phyloP scores from a whole-genome alignment of 83 land plant genomes.

The Picea abies region DNA sequence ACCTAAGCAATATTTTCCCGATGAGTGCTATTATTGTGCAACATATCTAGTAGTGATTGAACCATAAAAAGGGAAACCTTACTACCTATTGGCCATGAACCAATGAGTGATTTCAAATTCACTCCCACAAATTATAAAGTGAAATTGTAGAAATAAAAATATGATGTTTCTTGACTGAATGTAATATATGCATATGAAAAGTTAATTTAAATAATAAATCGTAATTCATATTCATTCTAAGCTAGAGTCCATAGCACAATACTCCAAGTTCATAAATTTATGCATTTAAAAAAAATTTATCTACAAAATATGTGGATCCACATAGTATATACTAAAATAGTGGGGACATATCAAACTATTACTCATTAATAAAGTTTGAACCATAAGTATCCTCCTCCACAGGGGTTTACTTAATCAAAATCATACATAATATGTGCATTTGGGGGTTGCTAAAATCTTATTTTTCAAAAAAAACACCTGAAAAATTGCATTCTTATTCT shows the following conservation, averaged over 20 bases:
- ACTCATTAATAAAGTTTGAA: no score
- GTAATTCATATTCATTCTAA: no score
- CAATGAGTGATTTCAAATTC: neutral
- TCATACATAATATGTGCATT: no score
- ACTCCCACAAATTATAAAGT: neutral
- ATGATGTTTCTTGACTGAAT: neutral
- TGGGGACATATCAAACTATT: no score
- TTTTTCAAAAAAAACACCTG: no score
- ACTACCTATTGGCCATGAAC: neutral
- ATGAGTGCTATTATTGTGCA: slow-evolving; percentile 2
- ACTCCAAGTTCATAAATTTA: neutral
- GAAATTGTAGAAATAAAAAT: neutral
- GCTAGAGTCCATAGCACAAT: no score
- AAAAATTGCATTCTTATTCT: no score
- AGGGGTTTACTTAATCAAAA: no score
- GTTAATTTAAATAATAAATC: neutral
- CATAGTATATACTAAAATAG: no score
- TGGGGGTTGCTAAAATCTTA: no score
- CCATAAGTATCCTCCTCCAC: no score
- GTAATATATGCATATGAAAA: neutral
- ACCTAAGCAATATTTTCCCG: neutral
- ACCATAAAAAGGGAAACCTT: neutral
- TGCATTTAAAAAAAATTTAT: neutral
- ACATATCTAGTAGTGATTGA: neutral
- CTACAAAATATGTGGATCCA: no score